These are phyloP conservation scores for Diutina pseudorugosa DNA, from an alignment of 1,139 yeast genomes.

Conservation along the genomic window DNA sequence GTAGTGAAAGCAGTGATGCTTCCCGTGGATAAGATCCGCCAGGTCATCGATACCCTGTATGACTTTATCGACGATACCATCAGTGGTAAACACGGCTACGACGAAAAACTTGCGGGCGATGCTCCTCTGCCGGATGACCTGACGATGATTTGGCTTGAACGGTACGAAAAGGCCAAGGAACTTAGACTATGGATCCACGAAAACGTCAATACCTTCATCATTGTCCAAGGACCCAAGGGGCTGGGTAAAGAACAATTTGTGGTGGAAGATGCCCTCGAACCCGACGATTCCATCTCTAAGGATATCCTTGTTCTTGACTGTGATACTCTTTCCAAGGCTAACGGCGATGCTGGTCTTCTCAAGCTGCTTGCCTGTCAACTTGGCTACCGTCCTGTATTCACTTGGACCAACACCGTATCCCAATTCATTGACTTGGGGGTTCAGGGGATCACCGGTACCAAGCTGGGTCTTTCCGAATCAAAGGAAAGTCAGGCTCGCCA, in stretches of 20 bases:
- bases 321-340: slow-evolving; percentile 56
- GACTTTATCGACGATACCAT: background rate
- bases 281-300: slow-evolving; percentile 29
- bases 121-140: background rate
- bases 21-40: slow-evolving; percentile 16
- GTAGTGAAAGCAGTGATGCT: slow-evolving; percentile 18
- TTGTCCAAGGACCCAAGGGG: slow-evolving; percentile 88
- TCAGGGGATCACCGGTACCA: slow-evolving; percentile 89
- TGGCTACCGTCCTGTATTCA: slow-evolving; percentile 88
- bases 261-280: slow-evolving; percentile 48
- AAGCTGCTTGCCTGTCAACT: slow-evolving; percentile 59
- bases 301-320: slow-evolving; percentile 70
- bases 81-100: slow-evolving; percentile 7
- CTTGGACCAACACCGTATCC: slow-evolving; percentile 80
- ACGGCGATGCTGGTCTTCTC: slow-evolving; percentile 62
- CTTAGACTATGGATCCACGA: slow-evolving; percentile 62
- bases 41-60: slow-evolving; percentile 12
- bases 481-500: slow-evolving; percentile 75
- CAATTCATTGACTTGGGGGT: slow-evolving; percentile 74
- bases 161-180: slow-evolving; percentile 18
- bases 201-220: slow-evolving; percentile 52
- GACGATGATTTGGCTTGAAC: background rate
- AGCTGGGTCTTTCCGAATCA: slow-evolving; percentile 80
- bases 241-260: slow-evolving; percentile 83
- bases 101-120: background rate